phyloP scores from a whole-genome alignment of 2,329 filamentous ascomycete genomes.

The Teratosphaeria gauchensis region DNA sequence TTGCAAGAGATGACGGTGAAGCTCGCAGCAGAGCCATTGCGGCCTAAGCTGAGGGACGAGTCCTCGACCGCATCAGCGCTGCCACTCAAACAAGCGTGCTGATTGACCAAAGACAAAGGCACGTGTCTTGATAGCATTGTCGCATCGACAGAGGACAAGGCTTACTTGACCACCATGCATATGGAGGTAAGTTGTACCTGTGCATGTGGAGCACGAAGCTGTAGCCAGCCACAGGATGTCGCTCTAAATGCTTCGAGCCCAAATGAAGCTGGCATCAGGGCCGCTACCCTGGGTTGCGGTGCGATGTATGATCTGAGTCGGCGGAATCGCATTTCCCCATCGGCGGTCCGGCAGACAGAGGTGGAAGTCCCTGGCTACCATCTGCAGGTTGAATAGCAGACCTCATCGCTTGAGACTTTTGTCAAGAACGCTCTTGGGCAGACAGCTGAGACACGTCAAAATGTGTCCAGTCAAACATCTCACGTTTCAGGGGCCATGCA shows the following conservation, averaged over 20 bases:
- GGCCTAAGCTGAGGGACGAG: not conserved
- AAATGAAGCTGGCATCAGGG: too few species aligned
- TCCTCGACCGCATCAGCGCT: not conserved
- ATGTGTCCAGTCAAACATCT: conserved; percentile 14
- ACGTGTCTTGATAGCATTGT: not conserved
- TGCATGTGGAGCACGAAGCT: too few species aligned
- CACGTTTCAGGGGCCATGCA: not conserved
- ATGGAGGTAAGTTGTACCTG: too few species aligned
- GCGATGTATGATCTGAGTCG: too few species aligned
- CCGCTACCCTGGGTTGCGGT: too few species aligned
- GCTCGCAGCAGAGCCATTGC: not conserved
- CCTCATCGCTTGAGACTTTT: conserved; percentile 40
- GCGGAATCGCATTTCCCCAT: too few species aligned
- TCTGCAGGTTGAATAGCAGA: not conserved
- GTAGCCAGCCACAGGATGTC: too few species aligned
- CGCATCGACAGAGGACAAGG: too few species aligned
- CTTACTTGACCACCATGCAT: too few species aligned
- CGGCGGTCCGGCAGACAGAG: not conserved
- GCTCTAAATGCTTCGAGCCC: too few species aligned
- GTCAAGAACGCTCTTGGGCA: conserved; percentile 55
- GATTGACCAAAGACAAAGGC: not conserved
- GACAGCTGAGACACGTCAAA: conserved; percentile 21
- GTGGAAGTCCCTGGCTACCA: not conserved
- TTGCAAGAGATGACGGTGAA: conserved; percentile 47
- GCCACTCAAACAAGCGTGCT: not conserved